These are phyloP conservation scores for Suillus clintonianus DNA, from an alignment of 768 basidiomycete genomes.

Conservation along the genomic window DNA sequence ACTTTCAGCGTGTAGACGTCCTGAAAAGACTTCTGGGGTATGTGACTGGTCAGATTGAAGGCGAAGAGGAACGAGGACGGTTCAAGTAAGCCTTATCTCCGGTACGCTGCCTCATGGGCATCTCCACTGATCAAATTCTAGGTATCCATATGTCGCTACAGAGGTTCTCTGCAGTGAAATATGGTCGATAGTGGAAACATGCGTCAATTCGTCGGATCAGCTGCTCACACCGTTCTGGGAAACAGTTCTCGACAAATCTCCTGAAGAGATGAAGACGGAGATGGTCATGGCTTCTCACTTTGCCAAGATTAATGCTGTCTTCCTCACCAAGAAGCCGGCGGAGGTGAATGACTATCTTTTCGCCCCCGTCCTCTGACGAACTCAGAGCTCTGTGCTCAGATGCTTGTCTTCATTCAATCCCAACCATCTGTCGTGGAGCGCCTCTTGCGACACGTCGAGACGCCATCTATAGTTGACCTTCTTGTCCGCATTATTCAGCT, in stretches of 20 bases:
- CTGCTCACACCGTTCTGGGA: constrained; percentile 92
- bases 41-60: constrained; percentile 85
- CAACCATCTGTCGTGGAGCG: constrained; percentile 82
- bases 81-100: constrained; percentile 61
- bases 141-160: constrained; percentile 91
- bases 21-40: constrained; percentile 80
- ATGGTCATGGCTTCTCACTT: constrained; percentile 91
- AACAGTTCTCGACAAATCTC: constrained; percentile 72
- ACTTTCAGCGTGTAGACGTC: constrained; percentile 81
- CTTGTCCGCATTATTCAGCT: constrained; percentile 88
- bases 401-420: constrained; percentile 87
- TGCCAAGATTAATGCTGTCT: constrained; percentile 88
- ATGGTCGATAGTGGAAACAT: constrained; percentile 92
- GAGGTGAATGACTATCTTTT: constrained; percentile 61
- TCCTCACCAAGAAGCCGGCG: constrained; percentile 84
- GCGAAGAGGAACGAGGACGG: constrained; percentile 72
- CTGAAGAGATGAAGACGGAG: constrained; percentile 85
- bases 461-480: constrained; percentile 89
- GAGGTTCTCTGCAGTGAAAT: constrained; percentile 96
- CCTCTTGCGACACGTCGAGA: constrained; percentile 82
- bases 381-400: constrained; percentile 50
- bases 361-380: constrained; percentile 18
- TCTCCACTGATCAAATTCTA: constrained; percentile 28
- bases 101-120: constrained; percentile 6
- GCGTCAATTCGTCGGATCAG: constrained; percentile 68